These are phyloP conservation scores for Microbotryum intermedium DNA, from an alignment of 1,284 basidiomycete species.

Conservation along the genomic window DNA sequence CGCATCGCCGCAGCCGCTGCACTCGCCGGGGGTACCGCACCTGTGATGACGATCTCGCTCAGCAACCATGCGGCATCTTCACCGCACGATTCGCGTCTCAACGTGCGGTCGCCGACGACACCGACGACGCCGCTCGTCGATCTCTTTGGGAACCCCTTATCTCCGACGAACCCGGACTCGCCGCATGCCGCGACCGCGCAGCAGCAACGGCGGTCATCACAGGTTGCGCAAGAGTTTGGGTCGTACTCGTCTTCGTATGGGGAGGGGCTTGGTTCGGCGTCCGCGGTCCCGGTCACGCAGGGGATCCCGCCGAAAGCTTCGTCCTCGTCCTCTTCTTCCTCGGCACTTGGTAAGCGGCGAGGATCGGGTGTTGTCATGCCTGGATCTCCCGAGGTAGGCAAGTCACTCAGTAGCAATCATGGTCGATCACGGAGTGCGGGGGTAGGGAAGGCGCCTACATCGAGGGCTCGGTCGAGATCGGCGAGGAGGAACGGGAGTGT, in stretches of 20 bases:
- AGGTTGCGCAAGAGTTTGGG: not conserved
- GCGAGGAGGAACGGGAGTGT: slow-evolving; percentile 15
- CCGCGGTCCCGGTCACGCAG: not conserved
- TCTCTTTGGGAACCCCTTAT: not conserved
- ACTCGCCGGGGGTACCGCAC: no score
- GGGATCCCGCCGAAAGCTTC: not conserved
- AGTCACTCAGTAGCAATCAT: no score
- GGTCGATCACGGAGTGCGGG: slow-evolving; percentile 4
- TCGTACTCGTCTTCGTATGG: not conserved
- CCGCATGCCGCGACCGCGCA: not conserved
- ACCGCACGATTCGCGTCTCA: not conserved
- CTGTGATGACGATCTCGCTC: no score
- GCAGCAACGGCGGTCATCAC: no score
- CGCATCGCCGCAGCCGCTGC: no score
- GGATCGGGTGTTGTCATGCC: no score
- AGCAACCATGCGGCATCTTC: not conserved
- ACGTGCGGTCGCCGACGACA: not conserved
- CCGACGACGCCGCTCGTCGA: not conserved
- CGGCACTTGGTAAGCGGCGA: no score
- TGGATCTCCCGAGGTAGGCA: no score
- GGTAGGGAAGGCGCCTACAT: slow-evolving; percentile 24
- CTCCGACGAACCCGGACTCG: not conserved
- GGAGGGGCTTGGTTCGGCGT: not conserved
- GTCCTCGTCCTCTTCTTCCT: no score
- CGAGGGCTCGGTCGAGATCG: slow-evolving; percentile 12